Conservation (phyloP, 2,329 filamentous ascomycete species). For the Colletotrichum godetiae region DNA sequence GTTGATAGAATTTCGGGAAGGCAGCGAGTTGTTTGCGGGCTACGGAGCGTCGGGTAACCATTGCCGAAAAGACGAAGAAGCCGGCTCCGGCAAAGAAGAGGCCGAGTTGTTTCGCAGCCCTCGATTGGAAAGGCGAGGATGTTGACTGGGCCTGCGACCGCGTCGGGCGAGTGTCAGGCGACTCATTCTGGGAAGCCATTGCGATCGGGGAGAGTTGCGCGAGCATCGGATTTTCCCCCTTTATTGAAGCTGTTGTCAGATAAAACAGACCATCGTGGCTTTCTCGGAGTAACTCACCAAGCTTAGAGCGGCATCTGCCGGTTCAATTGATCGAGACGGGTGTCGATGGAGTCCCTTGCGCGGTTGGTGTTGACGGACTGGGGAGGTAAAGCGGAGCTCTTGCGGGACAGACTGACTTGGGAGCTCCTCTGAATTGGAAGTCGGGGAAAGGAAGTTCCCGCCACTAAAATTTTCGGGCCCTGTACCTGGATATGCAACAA, state of each 20-base stretch:
- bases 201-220: constrained; percentile 26
- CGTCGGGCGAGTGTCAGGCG: constrained; percentile 23
- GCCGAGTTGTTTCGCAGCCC: constrained; percentile 64
- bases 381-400: constrained; percentile 28
- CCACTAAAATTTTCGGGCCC: constrained; percentile 31
- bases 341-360: constrained; percentile 19
- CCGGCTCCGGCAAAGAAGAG: constrained; percentile 80
- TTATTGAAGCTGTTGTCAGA: constrained; percentile 18
- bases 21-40: constrained; percentile 69
- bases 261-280: constrained; percentile 18
- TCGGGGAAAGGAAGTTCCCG: constrained; percentile 36
- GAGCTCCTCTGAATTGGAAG: constrained; percentile 23
- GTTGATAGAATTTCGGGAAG: constrained; percentile 78
- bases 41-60: constrained; percentile 79
- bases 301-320: constrained; percentile 9
- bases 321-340: constrained; percentile 18
- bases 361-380: constrained; percentile 11
- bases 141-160: constrained; percentile 35
- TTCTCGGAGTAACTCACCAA: constrained; percentile 18
- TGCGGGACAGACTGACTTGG: constrained; percentile 2
- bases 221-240: constrained; percentile 31
- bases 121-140: constrained; percentile 27
- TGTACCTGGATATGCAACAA: background rate
- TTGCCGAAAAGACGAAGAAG: constrained; percentile 78
- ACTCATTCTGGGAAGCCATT: constrained; percentile 34